Base-by-base conservation (phyloP, 208 protist genomes). In the Wallacemonas sp. region DNA sequence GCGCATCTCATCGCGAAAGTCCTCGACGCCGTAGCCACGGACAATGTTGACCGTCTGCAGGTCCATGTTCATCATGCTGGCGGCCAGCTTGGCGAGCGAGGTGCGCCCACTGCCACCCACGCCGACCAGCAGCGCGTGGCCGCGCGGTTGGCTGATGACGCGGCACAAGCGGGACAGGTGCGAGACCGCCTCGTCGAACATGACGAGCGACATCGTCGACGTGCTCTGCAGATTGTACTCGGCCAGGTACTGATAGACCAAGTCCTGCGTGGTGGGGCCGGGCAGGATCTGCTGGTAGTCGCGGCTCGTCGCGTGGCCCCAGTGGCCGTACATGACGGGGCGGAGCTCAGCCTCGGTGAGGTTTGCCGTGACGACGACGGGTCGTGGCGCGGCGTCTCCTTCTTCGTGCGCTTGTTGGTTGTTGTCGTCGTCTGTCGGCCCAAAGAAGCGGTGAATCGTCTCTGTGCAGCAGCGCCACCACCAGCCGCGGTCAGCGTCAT, bases 41-140 rank as follows among this genome's bases (percentile, higher is more conserved):
- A 83, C 90, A 41, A 98, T 91, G 71, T 87, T 79, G 46, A 98
- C 87, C 34, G 85, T 86, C 72, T 95, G 92, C 48, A 93, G 74
- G 34, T 93, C 80, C 79, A 96, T 94, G 48, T 92, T 94, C 68
- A 82, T 87, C 56, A 99, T 96, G 76, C 78, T 96, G 14, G 92
- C 84, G n/a, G 96, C 95, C 16, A 99, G 80, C 43, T 89, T 83
- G 60, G 95, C 97, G 21, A 99, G 83, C 38, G 92, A 97, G 36
- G 96, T 92, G 60, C 98, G 93, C 57, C 98, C 98, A 43, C 87
- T 98, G 39, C 98, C 98, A 44, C 97, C 97, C 48, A 99, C 94
- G 61, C 98, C 98, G 23, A 99, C 92, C 1, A 99, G 90, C 61
- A 99, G 79, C 14, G 95, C 92, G 74, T 99, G 96, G 60, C 98